Evolutionary conservation across 495 filamentous ascomycete genomes (phyloP).

Genomic region (Platismatia glauca): DNA sequence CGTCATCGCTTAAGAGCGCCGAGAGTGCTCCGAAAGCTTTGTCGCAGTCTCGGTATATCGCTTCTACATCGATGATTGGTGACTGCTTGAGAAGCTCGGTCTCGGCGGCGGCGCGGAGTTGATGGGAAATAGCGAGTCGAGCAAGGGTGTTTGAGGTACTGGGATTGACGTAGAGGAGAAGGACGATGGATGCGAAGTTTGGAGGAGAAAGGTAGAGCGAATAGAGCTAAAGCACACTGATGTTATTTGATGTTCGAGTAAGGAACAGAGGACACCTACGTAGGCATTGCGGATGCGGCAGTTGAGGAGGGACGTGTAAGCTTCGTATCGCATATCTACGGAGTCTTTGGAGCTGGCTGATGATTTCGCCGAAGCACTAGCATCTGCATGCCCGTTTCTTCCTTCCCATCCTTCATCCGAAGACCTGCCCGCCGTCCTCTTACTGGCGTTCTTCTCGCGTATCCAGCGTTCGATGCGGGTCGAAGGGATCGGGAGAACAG

Average conservation of each 20-base stretch:
- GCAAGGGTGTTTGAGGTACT: conserved; percentile 54
- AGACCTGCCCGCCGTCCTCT: background rate
- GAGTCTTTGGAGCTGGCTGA: conserved; percentile 41
- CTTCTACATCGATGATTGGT: conserved; percentile 48
- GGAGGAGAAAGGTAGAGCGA: conserved; percentile 62
- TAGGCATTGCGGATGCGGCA: conserved; percentile 76
- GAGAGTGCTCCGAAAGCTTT: conserved; percentile 70
- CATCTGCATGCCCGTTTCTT: background rate
- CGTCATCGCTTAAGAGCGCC: conserved; percentile 51
- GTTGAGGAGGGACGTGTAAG: conserved; percentile 75
- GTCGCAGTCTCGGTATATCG: conserved; percentile 57
- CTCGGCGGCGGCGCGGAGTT: conserved; percentile 62
- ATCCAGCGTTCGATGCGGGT: conserved; percentile 63
- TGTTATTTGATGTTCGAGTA: background rate
- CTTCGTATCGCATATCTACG: conserved; percentile 55
- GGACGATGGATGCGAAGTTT: conserved; percentile 57
- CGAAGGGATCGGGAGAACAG: conserved; percentile 47
- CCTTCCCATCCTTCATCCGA: background rate
- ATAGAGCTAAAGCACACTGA: conserved; percentile 49
- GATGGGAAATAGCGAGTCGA: conserved; percentile 48
- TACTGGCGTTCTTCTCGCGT: conserved; percentile 27
- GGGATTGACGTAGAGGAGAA: conserved; percentile 58
- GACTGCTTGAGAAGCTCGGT: conserved; percentile 60
- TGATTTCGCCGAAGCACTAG: conserved; percentile 20
- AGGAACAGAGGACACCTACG: conserved; percentile 39